Conservation (phyloP, 176 grass and related monocot species). For the Musa itinerans region DNA sequence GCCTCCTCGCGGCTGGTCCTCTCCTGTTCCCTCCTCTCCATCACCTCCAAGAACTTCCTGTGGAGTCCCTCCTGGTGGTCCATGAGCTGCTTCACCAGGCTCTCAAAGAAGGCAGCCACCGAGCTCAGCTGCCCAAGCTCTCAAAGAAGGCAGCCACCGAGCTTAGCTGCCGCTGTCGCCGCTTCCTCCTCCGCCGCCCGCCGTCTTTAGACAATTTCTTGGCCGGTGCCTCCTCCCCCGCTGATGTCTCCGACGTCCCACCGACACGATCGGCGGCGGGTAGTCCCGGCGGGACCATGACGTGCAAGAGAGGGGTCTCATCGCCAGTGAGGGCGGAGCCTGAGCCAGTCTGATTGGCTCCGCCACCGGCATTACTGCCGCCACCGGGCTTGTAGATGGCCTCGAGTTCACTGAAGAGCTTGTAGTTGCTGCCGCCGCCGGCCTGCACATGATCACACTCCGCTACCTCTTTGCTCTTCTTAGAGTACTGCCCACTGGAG, state of each 20-base stretch:
- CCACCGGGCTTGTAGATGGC: slow-evolving; percentile 94
- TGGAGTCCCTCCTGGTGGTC: slow-evolving; percentile 97
- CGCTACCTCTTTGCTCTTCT: slow-evolving; percentile 33
- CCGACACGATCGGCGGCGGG: slow-evolving; percentile 3
- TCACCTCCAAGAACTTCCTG: slow-evolving; percentile 71
- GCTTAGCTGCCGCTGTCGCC: slow-evolving; percentile 60
- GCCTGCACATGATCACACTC: not conserved
- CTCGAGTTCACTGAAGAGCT: slow-evolving; percentile 95
- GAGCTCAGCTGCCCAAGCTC: slow-evolving; percentile 38
- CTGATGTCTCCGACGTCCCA: slow-evolving; percentile 55
- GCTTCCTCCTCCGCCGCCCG: slow-evolving; percentile 46
- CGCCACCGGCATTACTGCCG: slow-evolving; percentile 1
- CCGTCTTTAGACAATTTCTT: slow-evolving; percentile 29
- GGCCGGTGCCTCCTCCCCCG: slow-evolving; percentile 49
- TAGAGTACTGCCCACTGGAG: slow-evolving; percentile 41
- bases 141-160: slow-evolving; percentile 58
- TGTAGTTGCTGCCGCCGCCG: slow-evolving; percentile 60
- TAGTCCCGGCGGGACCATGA: slow-evolving; percentile 21
- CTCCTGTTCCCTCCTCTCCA: slow-evolving; percentile 83
- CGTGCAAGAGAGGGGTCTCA: slow-evolving; percentile 47
- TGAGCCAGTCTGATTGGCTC: slow-evolving; percentile 60
- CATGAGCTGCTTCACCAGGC: slow-evolving; percentile 69
- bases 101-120: slow-evolving; percentile 79
- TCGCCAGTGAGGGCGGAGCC: slow-evolving; percentile 78
- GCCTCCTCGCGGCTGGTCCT: slow-evolving; percentile 61